These are phyloP conservation scores for Fusarium bactridioides DNA, from an alignment of 2,329 filamentous ascomycete genomes.

Conservation along the genomic window DNA sequence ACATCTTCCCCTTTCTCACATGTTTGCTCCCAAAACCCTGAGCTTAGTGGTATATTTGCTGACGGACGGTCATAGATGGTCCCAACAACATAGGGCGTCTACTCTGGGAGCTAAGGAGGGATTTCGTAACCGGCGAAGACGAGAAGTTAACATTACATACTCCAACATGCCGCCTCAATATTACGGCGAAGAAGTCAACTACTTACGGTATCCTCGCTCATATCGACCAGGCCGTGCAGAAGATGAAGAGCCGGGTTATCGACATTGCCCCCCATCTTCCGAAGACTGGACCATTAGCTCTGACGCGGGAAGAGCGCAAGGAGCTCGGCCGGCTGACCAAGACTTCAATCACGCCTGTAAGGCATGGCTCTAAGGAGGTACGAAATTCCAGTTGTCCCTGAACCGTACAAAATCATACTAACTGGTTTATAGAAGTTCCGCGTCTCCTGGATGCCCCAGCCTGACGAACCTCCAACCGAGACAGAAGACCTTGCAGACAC, in stretches of 20 bases:
- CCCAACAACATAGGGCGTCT: slow-evolving; percentile 29
- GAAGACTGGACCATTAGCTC: background rate
- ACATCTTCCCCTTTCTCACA: slow-evolving; percentile 55
- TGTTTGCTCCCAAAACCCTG: slow-evolving; percentile 47
- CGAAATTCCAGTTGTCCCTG: background rate
- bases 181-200: slow-evolving; percentile 43
- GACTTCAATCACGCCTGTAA: slow-evolving; percentile 40
- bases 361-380: slow-evolving; percentile 33
- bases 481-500: slow-evolving; percentile 54
- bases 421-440: slow-evolving; percentile 40
- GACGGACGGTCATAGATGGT: slow-evolving; percentile 5
- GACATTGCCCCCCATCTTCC: slow-evolving; percentile 34
- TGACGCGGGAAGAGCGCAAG: slow-evolving; percentile 36
- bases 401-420: background rate
- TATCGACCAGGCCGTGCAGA: slow-evolving; percentile 43
- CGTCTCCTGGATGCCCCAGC: slow-evolving; percentile 55
- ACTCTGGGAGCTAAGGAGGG: slow-evolving; percentile 41
- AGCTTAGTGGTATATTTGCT: background rate
- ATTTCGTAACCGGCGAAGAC: slow-evolving; percentile 44
- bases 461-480: slow-evolving; percentile 11
- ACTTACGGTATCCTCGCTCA: slow-evolving; percentile 47
- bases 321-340: slow-evolving; percentile 47
- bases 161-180: slow-evolving; percentile 39
- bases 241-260: slow-evolving; percentile 40
- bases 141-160: slow-evolving; percentile 41